Evolutionary conservation across 2,329 filamentous ascomycete genomes (phyloP).

Genomic region (Pezicula carpinea): DNA sequence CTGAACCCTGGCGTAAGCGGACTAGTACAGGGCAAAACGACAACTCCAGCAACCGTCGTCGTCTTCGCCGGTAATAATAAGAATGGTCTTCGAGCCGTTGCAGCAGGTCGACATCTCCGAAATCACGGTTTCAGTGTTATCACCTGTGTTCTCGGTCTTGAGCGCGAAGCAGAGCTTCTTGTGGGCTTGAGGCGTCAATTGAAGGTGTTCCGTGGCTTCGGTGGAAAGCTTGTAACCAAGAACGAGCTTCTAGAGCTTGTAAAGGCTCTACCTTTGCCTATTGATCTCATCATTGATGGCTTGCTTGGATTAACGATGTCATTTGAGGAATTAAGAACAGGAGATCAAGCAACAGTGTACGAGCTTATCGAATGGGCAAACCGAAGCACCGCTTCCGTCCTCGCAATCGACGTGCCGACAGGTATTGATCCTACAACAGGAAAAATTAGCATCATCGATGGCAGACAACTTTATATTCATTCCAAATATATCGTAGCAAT

Average conservation of each 20-base stretch:
- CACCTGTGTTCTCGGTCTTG: conserved; percentile 78
- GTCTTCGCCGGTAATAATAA: conserved; percentile 96
- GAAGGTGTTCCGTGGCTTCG: conserved; percentile 77
- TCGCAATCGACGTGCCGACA: conserved; percentile 88
- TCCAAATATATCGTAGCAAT: conserved; percentile 81
- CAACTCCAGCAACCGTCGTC: conserved; percentile 43
- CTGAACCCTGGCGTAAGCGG: conserved; percentile 40
- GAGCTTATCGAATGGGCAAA: conserved; percentile 94
- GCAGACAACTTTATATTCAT: conserved; percentile 72
- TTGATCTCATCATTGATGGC: conserved; percentile 83
- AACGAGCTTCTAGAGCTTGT: conserved; percentile 57
- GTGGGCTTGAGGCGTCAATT: conserved; percentile 78
- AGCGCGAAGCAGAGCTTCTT: conserved; percentile 75
- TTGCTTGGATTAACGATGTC: conserved; percentile 80
- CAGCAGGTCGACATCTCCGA: conserved; percentile 79
- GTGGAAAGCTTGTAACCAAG: conserved; percentile 65
- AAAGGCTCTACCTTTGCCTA: conserved; percentile 54
- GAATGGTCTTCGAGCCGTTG: conserved; percentile 77
- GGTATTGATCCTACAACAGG: conserved; percentile 80
- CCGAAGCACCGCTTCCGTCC: conserved; percentile 72
- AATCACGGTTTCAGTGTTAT: conserved; percentile 79
- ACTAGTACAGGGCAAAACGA: conserved; percentile 31
- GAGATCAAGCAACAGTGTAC: conserved; percentile 78
- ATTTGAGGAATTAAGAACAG: conserved; percentile 81
- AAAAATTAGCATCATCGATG: conserved; percentile 62